Evolutionary conservation across 1,139 yeast genomes (phyloP), one percentile per base, ranked within the genome.

Genomic region (Pichia inconspicua): DNA sequence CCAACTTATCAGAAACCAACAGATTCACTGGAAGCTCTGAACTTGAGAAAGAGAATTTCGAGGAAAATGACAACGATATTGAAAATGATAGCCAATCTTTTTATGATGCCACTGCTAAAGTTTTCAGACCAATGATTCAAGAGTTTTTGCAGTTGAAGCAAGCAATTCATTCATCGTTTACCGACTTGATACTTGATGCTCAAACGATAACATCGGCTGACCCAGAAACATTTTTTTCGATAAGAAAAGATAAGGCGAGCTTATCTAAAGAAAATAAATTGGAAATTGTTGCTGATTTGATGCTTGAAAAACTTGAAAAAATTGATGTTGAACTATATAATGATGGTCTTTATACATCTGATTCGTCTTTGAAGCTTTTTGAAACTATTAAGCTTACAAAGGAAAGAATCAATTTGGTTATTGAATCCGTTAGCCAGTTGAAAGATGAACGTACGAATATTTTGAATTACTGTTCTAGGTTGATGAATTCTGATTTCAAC

Each of bases 91-190:
- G 57, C 42, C 60, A 55, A 28, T 48, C 55, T 34, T 65, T 64
- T 46, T 64, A 64, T 45, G 63, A 64, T 43, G 58, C 66, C 7
- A 64, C 65, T 1, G 53, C 64, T 2, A 60, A 59, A 35, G 53
- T 58, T 8, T 54, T 77, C 46, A 75, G 82, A 56, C 84, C 87
- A 1, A 71, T 83, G 19, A 74, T 88, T 11, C 72, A 82, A 36
- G 95, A 87, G 47, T 87, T 86, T 61, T 77, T 83, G 60, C 84
- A 83, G 53, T 70, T 77, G 44, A 89, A 88, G 58, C 96, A 88
- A 60, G 73, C 77, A 22, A 65, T 86, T 41, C 92, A 88, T 63
- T 82, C 84, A 55, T 66, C 75, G 6, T 70, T 84, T 40, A 70
- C 81, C 8, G 75, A 75, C 30, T 70, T 87, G 15, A 72, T 85